phyloP scores from a whole-genome alignment of 2,329 filamentous ascomycete genomes.

The Stemphylium beticola region DNA sequence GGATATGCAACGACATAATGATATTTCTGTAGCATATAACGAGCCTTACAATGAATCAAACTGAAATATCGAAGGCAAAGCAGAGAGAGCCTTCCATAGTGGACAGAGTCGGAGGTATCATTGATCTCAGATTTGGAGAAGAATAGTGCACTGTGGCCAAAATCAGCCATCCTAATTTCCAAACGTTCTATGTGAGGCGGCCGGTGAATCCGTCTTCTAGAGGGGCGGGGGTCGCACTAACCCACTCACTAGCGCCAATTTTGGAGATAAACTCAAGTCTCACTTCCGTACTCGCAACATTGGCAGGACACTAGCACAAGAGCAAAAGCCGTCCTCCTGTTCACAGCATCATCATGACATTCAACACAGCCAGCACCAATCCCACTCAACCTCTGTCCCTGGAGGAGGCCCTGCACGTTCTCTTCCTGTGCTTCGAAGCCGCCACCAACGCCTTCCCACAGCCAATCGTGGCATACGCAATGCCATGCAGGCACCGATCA shows the following conservation, averaged over 20 bases:
- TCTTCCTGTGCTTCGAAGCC: constrained; percentile 14
- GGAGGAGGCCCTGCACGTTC: constrained; percentile 10
- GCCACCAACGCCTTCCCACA: constrained; percentile 1
- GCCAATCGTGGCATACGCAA: constrained; percentile 5
- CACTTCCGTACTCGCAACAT: not conserved
- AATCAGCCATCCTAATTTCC: too few relatives aligned
- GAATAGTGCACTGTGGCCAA: too few relatives aligned
- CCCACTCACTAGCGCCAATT: not conserved
- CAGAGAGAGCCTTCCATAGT: too few relatives aligned
- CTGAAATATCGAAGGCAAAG: too few relatives aligned
- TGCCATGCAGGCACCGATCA: not conserved
- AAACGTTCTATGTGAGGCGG: not conserved
- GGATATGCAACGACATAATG: too few relatives aligned
- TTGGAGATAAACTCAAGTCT: not conserved
- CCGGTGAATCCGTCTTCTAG: not conserved
- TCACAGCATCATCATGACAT: not conserved
- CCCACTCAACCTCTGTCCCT: not conserved
- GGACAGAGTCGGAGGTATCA: too few relatives aligned
- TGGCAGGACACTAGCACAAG: not conserved
- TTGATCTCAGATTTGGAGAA: too few relatives aligned
- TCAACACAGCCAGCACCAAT: not conserved
- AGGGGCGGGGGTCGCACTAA: not conserved
- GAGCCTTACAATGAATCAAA: too few relatives aligned
- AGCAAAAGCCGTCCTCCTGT: not conserved
- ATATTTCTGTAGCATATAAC: too few relatives aligned